These are phyloP conservation scores for Geotrichum europaeum DNA, from an alignment of 1,139 yeast species.

Conservation along the genomic window DNA sequence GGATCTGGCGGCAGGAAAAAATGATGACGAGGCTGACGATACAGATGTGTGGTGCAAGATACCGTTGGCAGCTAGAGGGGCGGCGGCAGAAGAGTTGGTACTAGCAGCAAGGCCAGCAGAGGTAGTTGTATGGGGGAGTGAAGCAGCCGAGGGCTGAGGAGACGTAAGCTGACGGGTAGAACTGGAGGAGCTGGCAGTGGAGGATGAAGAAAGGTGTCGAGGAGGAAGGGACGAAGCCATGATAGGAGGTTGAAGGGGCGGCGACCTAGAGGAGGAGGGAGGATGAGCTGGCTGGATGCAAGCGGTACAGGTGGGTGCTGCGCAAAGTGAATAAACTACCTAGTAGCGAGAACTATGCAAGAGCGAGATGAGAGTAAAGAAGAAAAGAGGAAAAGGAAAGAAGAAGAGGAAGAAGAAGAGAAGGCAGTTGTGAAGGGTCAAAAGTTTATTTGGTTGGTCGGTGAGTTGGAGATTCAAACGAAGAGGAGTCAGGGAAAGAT, in stretches of 20 bases:
- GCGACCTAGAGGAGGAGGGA: neutral
- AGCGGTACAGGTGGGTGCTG: neutral
- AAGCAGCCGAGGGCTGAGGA: neutral
- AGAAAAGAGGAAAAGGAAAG: neutral
- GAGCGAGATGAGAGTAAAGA: neutral
- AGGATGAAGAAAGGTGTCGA: neutral
- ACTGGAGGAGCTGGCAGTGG: neutral
- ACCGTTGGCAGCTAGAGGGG: neutral
- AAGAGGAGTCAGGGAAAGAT: neutral
- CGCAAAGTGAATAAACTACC: neutral
- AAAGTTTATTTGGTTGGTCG: neutral
- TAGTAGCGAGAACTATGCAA: neutral
- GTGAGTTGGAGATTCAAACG: neutral
- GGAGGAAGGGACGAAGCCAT: conserved; percentile 8
- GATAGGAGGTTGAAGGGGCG: neutral
- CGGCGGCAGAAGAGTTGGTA: neutral
- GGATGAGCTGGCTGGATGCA: neutral
- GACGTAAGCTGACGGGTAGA: neutral
- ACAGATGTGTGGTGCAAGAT: neutral
- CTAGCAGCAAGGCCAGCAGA: neutral
- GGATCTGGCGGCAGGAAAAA: neutral
- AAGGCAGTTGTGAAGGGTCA: neutral
- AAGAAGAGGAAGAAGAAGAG: neutral
- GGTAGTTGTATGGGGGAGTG: neutral
- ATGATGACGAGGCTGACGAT: neutral